phyloP scores from a whole-genome alignment of 2,329 filamentous ascomycete genomes.

The Truncatella angustata region DNA sequence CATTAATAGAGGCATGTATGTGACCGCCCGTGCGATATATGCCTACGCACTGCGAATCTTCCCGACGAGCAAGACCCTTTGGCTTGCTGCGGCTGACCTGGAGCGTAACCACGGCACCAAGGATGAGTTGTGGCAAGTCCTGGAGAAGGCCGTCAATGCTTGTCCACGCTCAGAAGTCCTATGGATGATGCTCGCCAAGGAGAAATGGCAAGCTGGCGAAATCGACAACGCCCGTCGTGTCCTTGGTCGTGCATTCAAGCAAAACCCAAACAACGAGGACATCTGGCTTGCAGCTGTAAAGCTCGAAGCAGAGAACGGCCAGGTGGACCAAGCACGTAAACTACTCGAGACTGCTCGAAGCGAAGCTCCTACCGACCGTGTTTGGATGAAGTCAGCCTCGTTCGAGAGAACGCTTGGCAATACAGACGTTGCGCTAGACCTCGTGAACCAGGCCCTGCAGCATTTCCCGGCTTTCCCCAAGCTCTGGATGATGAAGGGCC shows the following conservation, averaged over 20 bases:
- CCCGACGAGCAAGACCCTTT: slow-evolving; percentile 80
- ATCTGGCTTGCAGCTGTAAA: slow-evolving; percentile 97
- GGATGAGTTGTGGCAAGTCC: slow-evolving; percentile 77
- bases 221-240: slow-evolving; percentile 84
- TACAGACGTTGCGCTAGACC: slow-evolving; percentile 76
- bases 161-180: slow-evolving; percentile 88
- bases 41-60: slow-evolving; percentile 89
- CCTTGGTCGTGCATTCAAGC: slow-evolving; percentile 85
- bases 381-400: slow-evolving; percentile 94
- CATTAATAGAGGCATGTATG: slow-evolving; percentile 78
- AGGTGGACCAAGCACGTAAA: slow-evolving; percentile 77
- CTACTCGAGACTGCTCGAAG: slow-evolving; percentile 80
- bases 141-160: slow-evolving; percentile 91
- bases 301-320: slow-evolving; percentile 85
- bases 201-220: slow-evolving; percentile 88
- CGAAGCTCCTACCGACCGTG: slow-evolving; percentile 89
- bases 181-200: slow-evolving; percentile 94
- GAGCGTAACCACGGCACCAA: slow-evolving; percentile 86
- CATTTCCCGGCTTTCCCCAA: slow-evolving; percentile 84
- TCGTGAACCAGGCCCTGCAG: slow-evolving; percentile 82
- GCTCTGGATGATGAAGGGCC: slow-evolving; percentile 98
- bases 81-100: slow-evolving; percentile 86
- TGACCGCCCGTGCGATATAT: slow-evolving; percentile 91
- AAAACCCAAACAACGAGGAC: slow-evolving; percentile 95
- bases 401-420: slow-evolving; percentile 87